Percentiles rank a stretch among this genome's conserved stretches.
Evolutionary conservation across 306 rosid genomes (phyloP).

Genomic region (Sophora flavescens): DNA sequence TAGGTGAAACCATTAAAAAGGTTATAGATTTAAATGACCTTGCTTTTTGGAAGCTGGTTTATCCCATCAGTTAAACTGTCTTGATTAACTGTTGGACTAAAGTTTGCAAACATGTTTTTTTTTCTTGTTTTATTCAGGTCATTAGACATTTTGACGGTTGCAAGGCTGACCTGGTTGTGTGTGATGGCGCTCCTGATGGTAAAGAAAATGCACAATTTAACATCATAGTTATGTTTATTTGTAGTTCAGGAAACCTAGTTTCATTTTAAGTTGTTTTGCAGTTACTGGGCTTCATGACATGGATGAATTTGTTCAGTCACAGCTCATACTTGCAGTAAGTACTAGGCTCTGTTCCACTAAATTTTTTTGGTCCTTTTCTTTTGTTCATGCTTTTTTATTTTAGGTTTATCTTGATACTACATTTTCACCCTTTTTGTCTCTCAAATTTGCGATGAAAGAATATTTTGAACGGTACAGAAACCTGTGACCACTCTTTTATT

Average conservation of each 20-base stretch:
- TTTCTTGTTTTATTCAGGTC: slow-evolving; percentile 65
- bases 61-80: slow-evolving; percentile 12
- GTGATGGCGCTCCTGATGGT: slow-evolving; percentile 99
- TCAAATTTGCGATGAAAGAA: slow-evolving; percentile 27
- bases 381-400: neutral
- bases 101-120: slow-evolving; percentile 2
- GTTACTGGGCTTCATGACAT: slow-evolving; percentile 99
- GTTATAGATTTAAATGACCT: neutral
- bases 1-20: neutral
- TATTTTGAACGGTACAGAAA: slow-evolving; percentile 23
- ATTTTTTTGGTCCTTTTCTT: neutral
- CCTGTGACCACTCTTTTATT: neutral
- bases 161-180: slow-evolving; percentile 98
- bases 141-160: slow-evolving; percentile 97
- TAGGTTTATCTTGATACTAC: slow-evolving; percentile 14
- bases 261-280: slow-evolving; percentile 50
- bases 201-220: slow-evolving; percentile 36
- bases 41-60: slow-evolving; percentile 19
- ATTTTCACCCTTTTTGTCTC: neutral
- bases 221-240: slow-evolving; percentile 12
- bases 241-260: slow-evolving; percentile 18
- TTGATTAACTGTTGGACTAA: slow-evolving; percentile 6
- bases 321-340: slow-evolving; percentile 94
- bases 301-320: slow-evolving; percentile 99
- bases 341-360: neutral